Evolutionary conservation across 1,139 yeast genomes (phyloP), one percentile per base, ranked within the genome.

Genomic region (Hyphopichia pseudoburtonii): DNA sequence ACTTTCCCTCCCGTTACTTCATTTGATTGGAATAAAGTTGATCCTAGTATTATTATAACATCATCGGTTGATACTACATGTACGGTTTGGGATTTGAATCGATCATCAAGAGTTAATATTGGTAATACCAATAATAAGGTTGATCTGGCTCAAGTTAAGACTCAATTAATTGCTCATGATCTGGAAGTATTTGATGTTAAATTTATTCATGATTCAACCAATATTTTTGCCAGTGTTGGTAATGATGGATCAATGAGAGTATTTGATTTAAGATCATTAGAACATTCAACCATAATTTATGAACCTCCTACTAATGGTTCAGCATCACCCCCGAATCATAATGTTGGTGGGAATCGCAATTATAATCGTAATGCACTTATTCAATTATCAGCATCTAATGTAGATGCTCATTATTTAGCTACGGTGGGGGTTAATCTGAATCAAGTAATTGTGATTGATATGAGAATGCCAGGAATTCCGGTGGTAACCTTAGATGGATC

Each of bases 91-190:
- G 97, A 92, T 60, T 64, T 88, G 30, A 71, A 64, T 44, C 58
- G 76, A 23, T 53, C 70, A 3, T 12, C 14, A 7, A 25, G 28
- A 5, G 17, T 15, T 7, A 25, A 12, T 25, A 25, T 4, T 23
- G 4, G 12, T 10, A 10, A 12, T 23, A 21, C 23, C 23, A 21
- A 21, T 10, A 21, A 21, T 21, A 21, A 10, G 23, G 71, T 80
- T 8, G 75, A 72, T 36, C 60, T 75, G 4, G 87, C 86, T n/a
- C 71, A 76, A 19, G 95, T 95, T 16, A 86, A 85, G 54, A 90
- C 98, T 1, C 97, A 92, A 63, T 70, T 92, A 36, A 92, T 92
- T 48, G 98, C 98, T 0, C 98, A 92, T 60, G 98, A 92, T 57
- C 81, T 85, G 42, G 97, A 90, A 59, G 98, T 92, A 4, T 88